A percentile compares a stretch with the other conserved stretches of the same genome.
phyloP scores from a whole-genome alignment of 306 rosid genomes.

The Parietaria judaica region DNA sequence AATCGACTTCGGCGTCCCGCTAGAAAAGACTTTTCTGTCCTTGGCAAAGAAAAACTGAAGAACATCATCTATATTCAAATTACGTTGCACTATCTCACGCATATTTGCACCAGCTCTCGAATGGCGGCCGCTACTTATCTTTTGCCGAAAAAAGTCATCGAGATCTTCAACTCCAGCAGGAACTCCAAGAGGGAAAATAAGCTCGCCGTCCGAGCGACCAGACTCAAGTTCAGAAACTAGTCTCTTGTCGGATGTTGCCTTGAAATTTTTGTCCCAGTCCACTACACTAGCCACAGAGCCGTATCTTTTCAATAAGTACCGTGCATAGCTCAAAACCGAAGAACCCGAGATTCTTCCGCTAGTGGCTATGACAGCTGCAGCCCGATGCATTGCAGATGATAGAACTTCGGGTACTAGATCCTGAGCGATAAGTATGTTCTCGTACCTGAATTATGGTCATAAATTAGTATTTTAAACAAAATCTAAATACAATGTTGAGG shows the following conservation, averaged over 20 bases:
- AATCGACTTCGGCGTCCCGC: constrained; percentile 49
- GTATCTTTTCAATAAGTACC: constrained; percentile 62
- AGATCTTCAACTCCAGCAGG: constrained; percentile 87
- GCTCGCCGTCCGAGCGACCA: constrained; percentile 74
- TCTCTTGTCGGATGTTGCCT: constrained; percentile 60
- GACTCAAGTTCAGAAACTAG: constrained; percentile 73
- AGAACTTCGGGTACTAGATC: constrained; percentile 78
- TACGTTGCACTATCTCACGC: constrained; percentile 83
- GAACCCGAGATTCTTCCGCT: constrained; percentile 78
- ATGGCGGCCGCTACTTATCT: constrained; percentile 67
- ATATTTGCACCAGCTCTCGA: constrained; percentile 70
- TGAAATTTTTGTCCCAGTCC: constrained; percentile 84
- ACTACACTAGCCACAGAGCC: constrained; percentile 56
- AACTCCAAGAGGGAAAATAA: constrained; percentile 72
- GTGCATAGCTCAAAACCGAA: constrained; percentile 49
- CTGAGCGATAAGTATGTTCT: constrained; percentile 66
- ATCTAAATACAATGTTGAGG: background rate
- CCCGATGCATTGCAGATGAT: constrained; percentile 57
- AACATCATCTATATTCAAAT: constrained; percentile 56
- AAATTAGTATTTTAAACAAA: constrained; percentile 10
- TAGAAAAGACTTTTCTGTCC: constrained; percentile 59
- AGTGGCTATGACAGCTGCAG: constrained; percentile 52
- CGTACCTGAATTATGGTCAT: constrained; percentile 69
- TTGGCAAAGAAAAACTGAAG: constrained; percentile 51
- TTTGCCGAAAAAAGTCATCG: constrained; percentile 89